Conservation (phyloP, 805 yeast species). For the Metschnikowia reukaufii region DNA sequence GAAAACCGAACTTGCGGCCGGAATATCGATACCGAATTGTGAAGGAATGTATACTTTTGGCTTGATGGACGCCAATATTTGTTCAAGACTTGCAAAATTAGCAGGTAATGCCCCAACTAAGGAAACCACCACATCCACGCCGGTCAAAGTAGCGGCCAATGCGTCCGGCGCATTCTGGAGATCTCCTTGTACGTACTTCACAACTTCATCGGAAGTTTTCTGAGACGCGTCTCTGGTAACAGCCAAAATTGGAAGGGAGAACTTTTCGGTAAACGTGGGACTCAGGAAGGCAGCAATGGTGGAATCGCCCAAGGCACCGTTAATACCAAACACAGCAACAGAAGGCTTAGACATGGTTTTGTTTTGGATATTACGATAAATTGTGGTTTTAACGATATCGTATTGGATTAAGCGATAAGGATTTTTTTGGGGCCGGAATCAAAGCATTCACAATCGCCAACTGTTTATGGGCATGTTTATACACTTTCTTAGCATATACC, state of each 20-base stretch:
- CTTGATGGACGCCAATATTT: slow-evolving; percentile 37
- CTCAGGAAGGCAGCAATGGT: slow-evolving; percentile 45
- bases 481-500: too few relatives aligned
- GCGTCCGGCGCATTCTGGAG: slow-evolving; percentile 24
- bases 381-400: too few relatives aligned
- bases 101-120: slow-evolving; percentile 37
- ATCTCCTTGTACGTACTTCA: slow-evolving; percentile 42
- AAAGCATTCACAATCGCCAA: too few relatives aligned
- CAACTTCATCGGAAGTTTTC: slow-evolving; percentile 29
- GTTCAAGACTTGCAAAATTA: slow-evolving; percentile 34
- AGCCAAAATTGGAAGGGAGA: slow-evolving; percentile 50
- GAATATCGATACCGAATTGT: slow-evolving; percentile 45
- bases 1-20: slow-evolving; percentile 23
- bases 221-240: slow-evolving; percentile 47
- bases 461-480: too few relatives aligned
- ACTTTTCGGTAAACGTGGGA: slow-evolving; percentile 41
- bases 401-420: too few relatives aligned
- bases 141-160: slow-evolving; percentile 36
- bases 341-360: slow-evolving; percentile 22
- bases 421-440: too few relatives aligned
- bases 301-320: slow-evolving; percentile 54
- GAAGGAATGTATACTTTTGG: slow-evolving; percentile 43
- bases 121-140: slow-evolving; percentile 53
- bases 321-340: slow-evolving; percentile 53
- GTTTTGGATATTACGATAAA: too few relatives aligned